These are phyloP conservation scores for Collybiopsis luxurians DNA, from an alignment of 768 basidiomycete genomes.

Conservation along the genomic window DNA sequence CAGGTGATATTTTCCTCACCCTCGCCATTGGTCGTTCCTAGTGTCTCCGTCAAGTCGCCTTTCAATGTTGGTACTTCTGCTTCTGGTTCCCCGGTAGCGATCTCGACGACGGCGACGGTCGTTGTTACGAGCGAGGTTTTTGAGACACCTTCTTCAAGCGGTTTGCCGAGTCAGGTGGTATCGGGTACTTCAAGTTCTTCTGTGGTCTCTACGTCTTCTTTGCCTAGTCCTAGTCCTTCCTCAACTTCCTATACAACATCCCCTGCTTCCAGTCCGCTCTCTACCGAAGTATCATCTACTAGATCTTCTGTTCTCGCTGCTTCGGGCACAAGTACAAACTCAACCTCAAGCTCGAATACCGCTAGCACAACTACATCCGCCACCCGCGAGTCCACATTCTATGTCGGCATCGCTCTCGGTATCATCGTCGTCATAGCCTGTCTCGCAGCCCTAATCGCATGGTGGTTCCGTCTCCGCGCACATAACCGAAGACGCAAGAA, in stretches of 20 bases:
- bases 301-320: background rate
- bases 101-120: background rate
- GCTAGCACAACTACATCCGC: background rate
- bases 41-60: background rate
- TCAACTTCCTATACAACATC: background rate
- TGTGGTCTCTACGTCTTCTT: background rate
- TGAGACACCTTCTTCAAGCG: background rate
- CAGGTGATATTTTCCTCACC: background rate
- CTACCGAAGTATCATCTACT: background rate
- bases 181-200: background rate
- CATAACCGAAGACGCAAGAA: slow-evolving; percentile 33
- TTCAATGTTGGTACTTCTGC: background rate
- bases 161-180: background rate
- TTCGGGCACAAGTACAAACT: background rate
- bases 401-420: slow-evolving; percentile 49
- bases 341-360: background rate
- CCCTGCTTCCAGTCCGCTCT: background rate
- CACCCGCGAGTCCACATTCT: slow-evolving; percentile 33
- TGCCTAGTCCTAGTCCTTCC: background rate
- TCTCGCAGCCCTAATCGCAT: slow-evolving; percentile 45
- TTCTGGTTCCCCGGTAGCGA: background rate
- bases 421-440: slow-evolving; percentile 42
- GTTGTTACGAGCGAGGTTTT: background rate
- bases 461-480: slow-evolving; percentile 41
- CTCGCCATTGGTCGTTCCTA: background rate